phyloP scores from a whole-genome alignment of 345 rosid species.

The Eucalyptus coolabah region DNA sequence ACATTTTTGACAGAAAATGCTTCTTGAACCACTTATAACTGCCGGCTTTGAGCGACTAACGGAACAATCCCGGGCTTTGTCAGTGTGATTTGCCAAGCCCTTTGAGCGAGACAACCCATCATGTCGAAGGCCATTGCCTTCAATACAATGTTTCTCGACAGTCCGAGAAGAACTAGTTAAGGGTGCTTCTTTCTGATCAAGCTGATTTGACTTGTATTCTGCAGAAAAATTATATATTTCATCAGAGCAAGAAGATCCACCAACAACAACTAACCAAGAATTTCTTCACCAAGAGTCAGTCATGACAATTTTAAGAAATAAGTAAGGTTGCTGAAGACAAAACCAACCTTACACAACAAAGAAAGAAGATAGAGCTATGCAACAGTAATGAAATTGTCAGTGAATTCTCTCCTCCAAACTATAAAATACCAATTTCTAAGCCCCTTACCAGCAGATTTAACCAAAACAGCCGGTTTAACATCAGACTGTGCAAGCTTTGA shows the following conservation, averaged over 20 bases:
- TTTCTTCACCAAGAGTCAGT: background rate
- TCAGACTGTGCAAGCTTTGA: slow-evolving; percentile 38
- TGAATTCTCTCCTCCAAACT: background rate
- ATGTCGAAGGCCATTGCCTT: slow-evolving; percentile 26
- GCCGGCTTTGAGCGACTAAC: slow-evolving; percentile 32
- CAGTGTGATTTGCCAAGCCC: slow-evolving; percentile 45
- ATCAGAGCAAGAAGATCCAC: slow-evolving; percentile 31
- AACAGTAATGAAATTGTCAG: background rate
- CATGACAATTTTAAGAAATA: background rate
- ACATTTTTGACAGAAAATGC: slow-evolving; percentile 31
- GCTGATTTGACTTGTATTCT: slow-evolving; percentile 37
- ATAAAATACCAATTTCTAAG: background rate
- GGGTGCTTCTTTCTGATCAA: slow-evolving; percentile 49
- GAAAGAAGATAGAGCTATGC: background rate
- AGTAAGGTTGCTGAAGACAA: background rate
- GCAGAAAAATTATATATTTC: slow-evolving; percentile 19
- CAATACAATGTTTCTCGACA: slow-evolving; percentile 29
- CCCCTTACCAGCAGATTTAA: slow-evolving; percentile 32
- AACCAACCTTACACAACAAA: background rate
- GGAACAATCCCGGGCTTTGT: slow-evolving; percentile 40
- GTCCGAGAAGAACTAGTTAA: slow-evolving; percentile 43
- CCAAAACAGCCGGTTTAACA: slow-evolving; percentile 39
- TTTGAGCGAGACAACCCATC: slow-evolving; percentile 37
- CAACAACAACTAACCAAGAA: slow-evolving; percentile 18
- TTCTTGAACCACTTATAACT: slow-evolving; percentile 26